A percentile compares a stretch with the other conserved stretches of the same genome.
Evolutionary conservation across 1,284 basidiomycete species (phyloP).

Genomic region (Waitea zeae): DNA sequence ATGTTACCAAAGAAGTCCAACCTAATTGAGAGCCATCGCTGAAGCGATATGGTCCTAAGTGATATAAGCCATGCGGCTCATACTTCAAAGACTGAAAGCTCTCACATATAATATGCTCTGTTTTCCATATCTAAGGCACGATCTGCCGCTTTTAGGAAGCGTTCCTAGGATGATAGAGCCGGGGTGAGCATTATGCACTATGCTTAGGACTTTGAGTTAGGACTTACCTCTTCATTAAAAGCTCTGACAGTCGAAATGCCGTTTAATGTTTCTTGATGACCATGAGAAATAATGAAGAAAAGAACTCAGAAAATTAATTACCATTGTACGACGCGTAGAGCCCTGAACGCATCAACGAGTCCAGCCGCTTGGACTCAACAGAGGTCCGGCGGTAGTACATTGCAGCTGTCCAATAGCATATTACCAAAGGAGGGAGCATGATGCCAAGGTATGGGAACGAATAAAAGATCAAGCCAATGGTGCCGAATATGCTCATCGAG

Average conservation of each 20-base stretch:
- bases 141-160: neutral
- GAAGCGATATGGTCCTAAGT: slow-evolving; percentile 18
- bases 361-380: slow-evolving; percentile 19
- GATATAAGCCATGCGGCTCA: neutral
- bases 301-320: slow-evolving; percentile 10
- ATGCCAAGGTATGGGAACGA: slow-evolving; percentile 45
- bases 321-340: slow-evolving; percentile 19
- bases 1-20: slow-evolving; percentile 22
- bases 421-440: slow-evolving; percentile 20
- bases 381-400: slow-evolving; percentile 11
- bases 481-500: slow-evolving; percentile 23
- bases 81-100: neutral
- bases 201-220: neutral
- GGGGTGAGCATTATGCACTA: neutral
- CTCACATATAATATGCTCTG: neutral
- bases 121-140: neutral
- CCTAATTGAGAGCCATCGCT: slow-evolving; percentile 11
- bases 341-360: slow-evolving; percentile 19
- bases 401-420: slow-evolving; percentile 11
- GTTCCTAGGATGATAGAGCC: neutral
- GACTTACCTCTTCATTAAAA: neutral
- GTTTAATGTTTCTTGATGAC: neutral
- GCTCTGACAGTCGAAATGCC: neutral
- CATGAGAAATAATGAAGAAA: slow-evolving; percentile 24
- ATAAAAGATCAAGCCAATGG: slow-evolving; percentile 41